phyloP scores from a whole-genome alignment of 140 eudicot genomes.

The Ambrosia hybrid region DNA sequence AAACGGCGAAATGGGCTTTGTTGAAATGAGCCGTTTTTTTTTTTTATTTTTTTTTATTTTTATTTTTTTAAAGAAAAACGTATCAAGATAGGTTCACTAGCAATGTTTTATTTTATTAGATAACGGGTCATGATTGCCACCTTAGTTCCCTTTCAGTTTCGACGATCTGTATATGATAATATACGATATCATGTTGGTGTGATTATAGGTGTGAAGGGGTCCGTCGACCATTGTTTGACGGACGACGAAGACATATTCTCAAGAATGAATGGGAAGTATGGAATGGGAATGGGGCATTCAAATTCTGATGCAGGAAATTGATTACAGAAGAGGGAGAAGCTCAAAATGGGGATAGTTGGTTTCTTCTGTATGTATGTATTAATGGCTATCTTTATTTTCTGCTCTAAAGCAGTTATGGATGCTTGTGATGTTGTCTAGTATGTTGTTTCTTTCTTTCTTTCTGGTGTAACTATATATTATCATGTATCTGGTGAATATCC shows the following conservation, averaged over 20 bases:
- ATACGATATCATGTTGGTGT: background rate
- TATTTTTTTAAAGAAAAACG: no score
- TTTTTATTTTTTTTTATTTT: no score
- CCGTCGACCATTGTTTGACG: constrained; percentile 39
- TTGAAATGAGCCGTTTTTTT: background rate
- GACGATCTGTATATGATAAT: background rate
- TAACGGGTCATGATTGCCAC: no score
- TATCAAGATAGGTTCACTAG: no score
- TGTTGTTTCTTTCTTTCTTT: constrained; percentile 8
- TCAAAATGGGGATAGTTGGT: constrained; percentile 44
- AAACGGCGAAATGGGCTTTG: no score
- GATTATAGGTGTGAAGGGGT: constrained; percentile 9
- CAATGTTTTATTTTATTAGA: no score
- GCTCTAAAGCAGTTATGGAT: constrained; percentile 21
- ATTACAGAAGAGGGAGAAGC: constrained; percentile 83
- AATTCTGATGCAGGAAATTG: constrained; percentile 94
- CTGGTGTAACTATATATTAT: constrained; percentile 17
- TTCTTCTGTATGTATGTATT: constrained; percentile 26
- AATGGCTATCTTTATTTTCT: constrained; percentile 25
- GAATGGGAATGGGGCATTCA: constrained; percentile 48
- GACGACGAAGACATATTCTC: constrained; percentile 76
- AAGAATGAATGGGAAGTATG: constrained; percentile 50
- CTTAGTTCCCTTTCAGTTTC: background rate
- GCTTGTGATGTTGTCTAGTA: constrained; percentile 28
- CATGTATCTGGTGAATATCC: no score